phyloP scores from a whole-genome alignment of 352 stramenopile genomes.

The Globisporangium camurandrum region DNA sequence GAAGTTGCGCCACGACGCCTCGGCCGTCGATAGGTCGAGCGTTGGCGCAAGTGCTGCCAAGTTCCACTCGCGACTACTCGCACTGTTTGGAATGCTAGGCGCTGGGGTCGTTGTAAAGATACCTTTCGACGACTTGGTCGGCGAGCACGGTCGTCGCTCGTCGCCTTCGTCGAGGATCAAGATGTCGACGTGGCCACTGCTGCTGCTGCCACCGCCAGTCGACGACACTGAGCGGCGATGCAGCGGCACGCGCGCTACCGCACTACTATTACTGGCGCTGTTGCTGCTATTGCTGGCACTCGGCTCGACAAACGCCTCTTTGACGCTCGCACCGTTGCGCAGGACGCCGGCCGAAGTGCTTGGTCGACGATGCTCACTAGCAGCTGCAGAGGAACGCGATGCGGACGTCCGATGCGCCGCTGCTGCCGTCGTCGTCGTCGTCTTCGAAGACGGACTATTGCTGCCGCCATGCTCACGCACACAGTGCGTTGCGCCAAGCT shows the following conservation, averaged over 20 bases:
- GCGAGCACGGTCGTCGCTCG: conserved; percentile 34
- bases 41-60: conserved; percentile 46
- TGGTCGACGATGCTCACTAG: too few species aligned
- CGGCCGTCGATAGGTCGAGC: conserved; percentile 36
- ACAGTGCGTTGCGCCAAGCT: conserved; percentile 25
- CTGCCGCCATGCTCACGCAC: conserved; percentile 1
- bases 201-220: conserved; percentile 6
- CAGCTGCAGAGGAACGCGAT: too few species aligned
- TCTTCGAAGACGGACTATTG: conserved; percentile 12
- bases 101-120: conserved; percentile 49
- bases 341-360: conserved; percentile 47
- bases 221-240: neutral
- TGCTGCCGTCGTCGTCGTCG: neutral
- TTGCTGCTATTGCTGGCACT: conserved; percentile 1
- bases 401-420: conserved; percentile 13
- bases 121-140: conserved; percentile 35
- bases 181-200: conserved; percentile 33
- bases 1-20: conserved; percentile 20
- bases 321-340: conserved; percentile 24
- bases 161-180: conserved; percentile 47
- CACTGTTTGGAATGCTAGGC: too few species aligned
- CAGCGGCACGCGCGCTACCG: neutral
- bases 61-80: conserved; percentile 41
- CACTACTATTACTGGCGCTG: too few species aligned
- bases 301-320: conserved; percentile 52